Evolutionary conservation across 768 basidiomycete genomes (phyloP).

Genomic region (Panaeolus cyanescens): DNA sequence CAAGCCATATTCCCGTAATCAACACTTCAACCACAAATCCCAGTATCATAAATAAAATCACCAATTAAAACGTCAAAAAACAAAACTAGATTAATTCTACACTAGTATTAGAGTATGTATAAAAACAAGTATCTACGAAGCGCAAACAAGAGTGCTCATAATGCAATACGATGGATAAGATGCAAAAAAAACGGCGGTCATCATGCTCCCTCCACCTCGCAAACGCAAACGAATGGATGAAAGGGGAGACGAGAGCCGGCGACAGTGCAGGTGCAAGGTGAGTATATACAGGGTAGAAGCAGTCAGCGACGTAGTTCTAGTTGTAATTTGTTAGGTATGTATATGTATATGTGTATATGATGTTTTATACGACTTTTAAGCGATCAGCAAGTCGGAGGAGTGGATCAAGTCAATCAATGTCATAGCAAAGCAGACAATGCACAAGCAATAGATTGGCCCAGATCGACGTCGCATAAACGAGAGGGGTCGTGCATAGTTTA

Average conservation of each 20-base stretch:
- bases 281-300: slow-evolving; percentile 1
- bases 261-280: not conserved
- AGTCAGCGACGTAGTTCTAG: no score
- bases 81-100: slow-evolving; percentile 1
- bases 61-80: not conserved
- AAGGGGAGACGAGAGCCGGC: not conserved
- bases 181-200: no score
- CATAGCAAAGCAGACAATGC: no score
- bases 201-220: not conserved
- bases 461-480: no score
- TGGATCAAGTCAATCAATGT: no score
- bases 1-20: no score
- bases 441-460: no score
- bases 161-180: not conserved
- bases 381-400: no score
- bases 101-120: not conserved
- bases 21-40: not conserved
- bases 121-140: not conserved
- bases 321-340: no score
- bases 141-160: not conserved
- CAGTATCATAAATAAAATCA: not conserved
- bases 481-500: not conserved
- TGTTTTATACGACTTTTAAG: no score
- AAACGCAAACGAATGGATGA: not conserved
- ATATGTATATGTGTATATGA: no score